Conservation (phyloP, 2,329 filamentous ascomycete species). For the Penicillium thymicola region DNA sequence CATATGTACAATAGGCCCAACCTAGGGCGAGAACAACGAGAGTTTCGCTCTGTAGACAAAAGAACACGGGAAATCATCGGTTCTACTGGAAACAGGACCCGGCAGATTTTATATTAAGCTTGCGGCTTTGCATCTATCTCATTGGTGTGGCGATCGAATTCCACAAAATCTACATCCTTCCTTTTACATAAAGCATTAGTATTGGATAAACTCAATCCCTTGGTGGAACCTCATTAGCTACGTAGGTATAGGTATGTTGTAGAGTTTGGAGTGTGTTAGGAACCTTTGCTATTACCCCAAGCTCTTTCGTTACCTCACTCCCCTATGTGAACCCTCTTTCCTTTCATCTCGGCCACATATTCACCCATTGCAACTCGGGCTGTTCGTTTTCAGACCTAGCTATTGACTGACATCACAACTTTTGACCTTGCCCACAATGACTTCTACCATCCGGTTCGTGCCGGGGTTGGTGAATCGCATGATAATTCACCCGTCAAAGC, state of each 20-base stretch:
- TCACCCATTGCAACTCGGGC: neutral
- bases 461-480: neutral
- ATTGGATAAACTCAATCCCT: neutral
- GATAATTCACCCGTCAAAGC: neutral
- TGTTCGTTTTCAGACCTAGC: neutral
- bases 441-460: neutral
- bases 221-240: neutral
- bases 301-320: no score
- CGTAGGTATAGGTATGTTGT: no score
- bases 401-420: neutral
- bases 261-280: no score
- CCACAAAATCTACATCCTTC: neutral
- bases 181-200: neutral
- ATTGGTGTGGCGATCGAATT: neutral
- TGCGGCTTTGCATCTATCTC: neutral
- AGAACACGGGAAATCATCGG: neutral
- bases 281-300: neutral
- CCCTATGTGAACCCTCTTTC: neutral
- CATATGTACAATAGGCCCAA: neutral
- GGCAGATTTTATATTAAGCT: neutral
- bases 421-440: neutral
- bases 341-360: neutral
- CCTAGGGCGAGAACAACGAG: neutral
- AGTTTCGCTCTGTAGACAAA: neutral
- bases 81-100: neutral